Evolutionary conservation across 2,329 filamentous ascomycete species (phyloP), one percentile per base, ranked within the genome.

Genomic region (Neoarthrinium moseri): DNA sequence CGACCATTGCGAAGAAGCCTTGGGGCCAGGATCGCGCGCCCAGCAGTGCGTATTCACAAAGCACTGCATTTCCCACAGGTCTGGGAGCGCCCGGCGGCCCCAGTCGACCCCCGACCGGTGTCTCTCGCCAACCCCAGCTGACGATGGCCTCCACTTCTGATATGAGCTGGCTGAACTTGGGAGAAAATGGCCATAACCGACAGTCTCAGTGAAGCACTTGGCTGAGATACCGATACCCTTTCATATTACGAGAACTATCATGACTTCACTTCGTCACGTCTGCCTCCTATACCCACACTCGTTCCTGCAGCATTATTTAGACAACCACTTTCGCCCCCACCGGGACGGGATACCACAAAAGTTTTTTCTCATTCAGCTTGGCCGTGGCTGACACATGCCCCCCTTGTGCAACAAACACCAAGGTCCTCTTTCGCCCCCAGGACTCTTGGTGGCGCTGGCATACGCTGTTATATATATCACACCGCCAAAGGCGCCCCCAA

Each of bases 81-180:
- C 61, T 74, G 8, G 66, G 65, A 32, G 49, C 54, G 24, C 63
- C 59, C 47, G 26, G n/a, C 6, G 58, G 49, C 43, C 53, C 51
- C 17, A 60, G 45, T 44, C 57, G 56, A 43, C 56, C 56, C 46
- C 56, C 59, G 6, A 61, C 57, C n/a, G 69, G 63, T 34, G 61
- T 74, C 47, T 77, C 70, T 59, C 66, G 64, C 42, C 74, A 78
- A 53, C 74, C 75, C 15, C 77, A 77, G 55, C 68, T 80, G 23
- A 64, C 69, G 18, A 74, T 69, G 65, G 71, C 77, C 38, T 63
- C 72, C 21, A 71, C 70, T 11, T 77, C 75, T 41, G 87, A 91
- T 63, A 88, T 91, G 84, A 89, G 85, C 66, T 91, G 87, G 87
- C 68, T 91, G 52, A 90, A 91, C 59, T 73, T 91, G 15, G 83